A percentile compares a stretch with the other conserved stretches of the same genome.
phyloP scores from a whole-genome alignment of 164 flowering plant genomes.

The Saururus chinensis region DNA sequence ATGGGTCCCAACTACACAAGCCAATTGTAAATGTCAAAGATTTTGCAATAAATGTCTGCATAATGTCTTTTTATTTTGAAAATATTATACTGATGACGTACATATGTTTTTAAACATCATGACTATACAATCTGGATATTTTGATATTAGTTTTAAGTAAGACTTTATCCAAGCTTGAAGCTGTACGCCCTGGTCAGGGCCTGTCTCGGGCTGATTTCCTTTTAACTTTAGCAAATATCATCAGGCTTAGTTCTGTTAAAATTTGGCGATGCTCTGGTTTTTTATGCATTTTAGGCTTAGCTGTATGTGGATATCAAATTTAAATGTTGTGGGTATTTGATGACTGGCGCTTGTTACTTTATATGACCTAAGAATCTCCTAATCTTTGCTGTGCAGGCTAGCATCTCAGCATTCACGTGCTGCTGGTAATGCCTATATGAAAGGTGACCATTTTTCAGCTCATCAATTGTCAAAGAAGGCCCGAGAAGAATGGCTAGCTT shows the following conservation, averaged over 20 bases:
- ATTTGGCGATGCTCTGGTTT: too few species aligned
- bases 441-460: conserved; percentile 74
- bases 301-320: too few species aligned
- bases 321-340: too few species aligned
- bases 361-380: not conserved
- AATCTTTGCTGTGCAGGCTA: conserved; percentile 28
- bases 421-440: conserved; percentile 58
- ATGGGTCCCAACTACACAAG: too few species aligned
- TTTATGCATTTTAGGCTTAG: too few species aligned
- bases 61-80: not conserved
- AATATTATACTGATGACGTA: not conserved
- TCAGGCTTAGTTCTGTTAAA: too few species aligned
- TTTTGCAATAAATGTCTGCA: not conserved
- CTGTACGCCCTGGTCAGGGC: too few species aligned
- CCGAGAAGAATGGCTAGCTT: conserved; percentile 49
- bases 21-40: too few species aligned
- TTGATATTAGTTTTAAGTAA: not conserved
- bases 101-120: not conserved
- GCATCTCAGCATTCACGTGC: conserved; percentile 77
- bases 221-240: too few species aligned
- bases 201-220: too few species aligned
- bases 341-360: too few species aligned
- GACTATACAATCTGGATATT: not conserved
- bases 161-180: not conserved
- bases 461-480: conserved; percentile 57